Base-by-base conservation (phyloP, 768 basidiomycete species). In the Coprinopsis marcescibilis region DNA sequence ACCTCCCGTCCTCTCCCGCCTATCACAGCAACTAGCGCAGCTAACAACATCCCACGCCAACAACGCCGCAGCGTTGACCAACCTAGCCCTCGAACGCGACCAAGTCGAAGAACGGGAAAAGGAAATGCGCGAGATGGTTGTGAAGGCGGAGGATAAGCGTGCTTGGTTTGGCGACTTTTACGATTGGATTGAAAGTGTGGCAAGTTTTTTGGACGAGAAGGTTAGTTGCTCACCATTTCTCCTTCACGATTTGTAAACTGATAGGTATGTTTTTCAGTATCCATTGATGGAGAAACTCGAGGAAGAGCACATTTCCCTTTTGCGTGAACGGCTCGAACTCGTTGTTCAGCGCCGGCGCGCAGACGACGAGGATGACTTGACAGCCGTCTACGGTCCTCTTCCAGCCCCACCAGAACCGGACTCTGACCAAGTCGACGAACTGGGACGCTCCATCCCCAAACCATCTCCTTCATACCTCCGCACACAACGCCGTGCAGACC, bases 121-220 rank as follows among this genome's bases (percentile, higher is more conserved):
- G 15, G 85, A 89, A 52, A 73, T 93, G 68, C 75, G 89, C 14
- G 73, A 77, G 20, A 79, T 90, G 76, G 80, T 93, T 4, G 73
- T 73, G 26, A 72, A 70, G 46, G 84, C 89, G 0, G 90, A 91
- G 59, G 74, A 68, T 36, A 91, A 92, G 64, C 69, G 88, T 39
- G 79, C 80, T 14, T 93, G 90, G 89, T 91, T 92, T 55, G 68
- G 66, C 10, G 75, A 76, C 42, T 88, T 93, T 67, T 74, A 69
- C 44, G 85, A 89, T 29, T 89, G 87, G 84, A 65, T 89, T 0
- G 90, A 92, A 61, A 78, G 77, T 49, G 77, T 92, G 5, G 90
- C 86, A 3, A 76, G 76, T n/a, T 92, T 93, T 61, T 67, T 93
- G 15, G 90, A 93, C 56, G 86, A 88, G 66, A 93, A 93, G 80